These are phyloP conservation scores for Naganishia kalamii DNA, from an alignment of 768 basidiomycete genomes.

Conservation along the genomic window DNA sequence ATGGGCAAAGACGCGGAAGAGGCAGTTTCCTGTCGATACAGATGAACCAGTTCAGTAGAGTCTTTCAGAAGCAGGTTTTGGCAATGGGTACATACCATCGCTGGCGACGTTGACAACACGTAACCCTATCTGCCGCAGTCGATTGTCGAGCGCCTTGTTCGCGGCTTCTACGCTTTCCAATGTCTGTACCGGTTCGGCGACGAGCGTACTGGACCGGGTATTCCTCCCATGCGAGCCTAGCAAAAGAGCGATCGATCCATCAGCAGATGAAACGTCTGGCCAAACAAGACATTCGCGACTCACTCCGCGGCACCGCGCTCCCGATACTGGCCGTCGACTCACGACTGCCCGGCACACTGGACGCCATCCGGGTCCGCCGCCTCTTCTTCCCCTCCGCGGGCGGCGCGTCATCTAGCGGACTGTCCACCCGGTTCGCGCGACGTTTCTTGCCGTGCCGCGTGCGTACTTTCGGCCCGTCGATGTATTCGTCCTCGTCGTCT, in stretches of 20 bases:
- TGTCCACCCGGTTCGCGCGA: neutral
- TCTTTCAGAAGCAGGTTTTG: neutral
- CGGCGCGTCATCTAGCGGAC: neutral
- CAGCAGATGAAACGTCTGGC: neutral
- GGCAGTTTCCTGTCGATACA: constrained; percentile 1
- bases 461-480: neutral
- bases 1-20: constrained; percentile 11
- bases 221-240: constrained; percentile 10
- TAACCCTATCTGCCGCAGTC: constrained; percentile 2
- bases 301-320: neutral
- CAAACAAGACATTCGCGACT: neutral
- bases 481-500: neutral
- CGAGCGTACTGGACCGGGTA: constrained; percentile 1
- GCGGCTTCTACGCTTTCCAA: constrained; percentile 12
- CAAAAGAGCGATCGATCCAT: neutral
- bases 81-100: neutral
- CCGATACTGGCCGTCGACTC: constrained; percentile 9
- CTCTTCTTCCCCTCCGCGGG: neutral
- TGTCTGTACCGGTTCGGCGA: constrained; percentile 2
- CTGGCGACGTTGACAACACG: constrained; percentile 10
- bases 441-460: neutral
- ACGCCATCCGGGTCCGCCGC: neutral
- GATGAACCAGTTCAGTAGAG: neutral
- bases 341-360: neutral
- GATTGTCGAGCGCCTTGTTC: constrained; percentile 10